A percentile compares a stretch with the other conserved stretches of the same genome.
Conservation (phyloP, 2,329 filamentous ascomycete species). For the Xylariales sp. region DNA sequence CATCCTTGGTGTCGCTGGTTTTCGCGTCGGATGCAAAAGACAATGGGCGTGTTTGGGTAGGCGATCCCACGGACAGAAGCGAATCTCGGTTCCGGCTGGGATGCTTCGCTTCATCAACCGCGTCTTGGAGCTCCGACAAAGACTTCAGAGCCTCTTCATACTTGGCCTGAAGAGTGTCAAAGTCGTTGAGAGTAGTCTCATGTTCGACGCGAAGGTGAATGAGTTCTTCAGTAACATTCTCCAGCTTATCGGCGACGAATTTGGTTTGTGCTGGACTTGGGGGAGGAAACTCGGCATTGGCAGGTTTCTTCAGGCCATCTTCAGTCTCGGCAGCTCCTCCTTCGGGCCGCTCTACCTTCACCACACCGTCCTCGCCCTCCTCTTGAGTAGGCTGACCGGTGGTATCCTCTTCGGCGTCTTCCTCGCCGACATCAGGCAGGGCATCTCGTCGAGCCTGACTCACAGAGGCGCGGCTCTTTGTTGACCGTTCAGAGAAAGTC, state of each 20-base stretch:
- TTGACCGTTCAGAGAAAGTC: conserved; percentile 46
- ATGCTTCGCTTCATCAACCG: conserved; percentile 73
- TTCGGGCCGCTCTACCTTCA: conserved; percentile 12
- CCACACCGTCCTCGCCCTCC: conserved; percentile 5
- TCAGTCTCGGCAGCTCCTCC: conserved; percentile 2
- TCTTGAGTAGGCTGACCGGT: conserved; percentile 15
- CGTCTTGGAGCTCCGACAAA: conserved; percentile 80
- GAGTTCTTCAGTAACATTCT: conserved; percentile 85
- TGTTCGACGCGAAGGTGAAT: conserved; percentile 88
- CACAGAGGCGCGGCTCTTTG: conserved; percentile 42
- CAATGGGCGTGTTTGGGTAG: conserved; percentile 53
- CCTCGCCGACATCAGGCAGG: conserved; percentile 49
- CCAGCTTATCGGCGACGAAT: conserved; percentile 88
- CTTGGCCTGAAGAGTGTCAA: conserved; percentile 75
- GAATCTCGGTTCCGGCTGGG: conserved; percentile 50
- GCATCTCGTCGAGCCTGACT: conserved; percentile 47
- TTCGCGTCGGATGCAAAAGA: conserved; percentile 82
- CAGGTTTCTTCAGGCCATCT: conserved; percentile 6
- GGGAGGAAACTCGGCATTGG: conserved; percentile 38
- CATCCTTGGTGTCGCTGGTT: conserved; percentile 66
- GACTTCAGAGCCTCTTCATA: conserved; percentile 85
- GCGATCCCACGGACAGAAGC: conserved; percentile 48
- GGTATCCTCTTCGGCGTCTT: conserved; percentile 30
- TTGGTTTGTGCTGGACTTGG: conserved; percentile 75
- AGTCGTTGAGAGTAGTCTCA: conserved; percentile 76